phyloP scores from a whole-genome alignment of 306 rosid species.

The Trichosanthes cucumerina region DNA sequence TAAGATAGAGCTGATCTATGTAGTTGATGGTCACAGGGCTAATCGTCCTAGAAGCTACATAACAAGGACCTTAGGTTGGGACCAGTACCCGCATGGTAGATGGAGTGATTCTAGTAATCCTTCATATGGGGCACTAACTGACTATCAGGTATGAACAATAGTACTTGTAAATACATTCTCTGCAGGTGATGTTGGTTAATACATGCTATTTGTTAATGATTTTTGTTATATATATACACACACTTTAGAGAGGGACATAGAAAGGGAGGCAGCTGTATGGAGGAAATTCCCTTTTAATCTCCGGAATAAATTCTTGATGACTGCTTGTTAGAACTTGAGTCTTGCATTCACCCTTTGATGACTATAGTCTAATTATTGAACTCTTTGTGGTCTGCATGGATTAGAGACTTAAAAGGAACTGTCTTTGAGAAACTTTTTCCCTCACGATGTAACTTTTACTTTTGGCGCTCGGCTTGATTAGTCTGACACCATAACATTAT shows the following conservation, averaged over 20 bases:
- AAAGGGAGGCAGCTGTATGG: neutral
- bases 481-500: neutral
- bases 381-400: neutral
- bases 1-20: constrained; percentile 20
- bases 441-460: neutral
- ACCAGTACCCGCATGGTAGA: constrained; percentile 88
- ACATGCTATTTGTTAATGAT: neutral
- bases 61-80: constrained; percentile 95
- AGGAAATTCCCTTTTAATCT: neutral
- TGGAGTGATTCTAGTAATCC: constrained; percentile 91
- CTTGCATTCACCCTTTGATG: neutral
- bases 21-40: constrained; percentile 51
- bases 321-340: neutral
- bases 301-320: neutral
- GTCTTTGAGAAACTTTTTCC: neutral
- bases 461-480: neutral
- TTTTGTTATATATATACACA: neutral
- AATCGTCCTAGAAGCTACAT: constrained; percentile 96
- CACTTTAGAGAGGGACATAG: neutral
- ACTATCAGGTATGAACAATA: constrained; percentile 57
- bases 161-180: neutral
- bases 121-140: constrained; percentile 76
- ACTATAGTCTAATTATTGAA: neutral
- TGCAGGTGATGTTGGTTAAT: neutral
- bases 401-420: neutral